Base-by-base conservation (phyloP, 176 grass and related monocot genomes). In the Carex cristatella region DNA sequence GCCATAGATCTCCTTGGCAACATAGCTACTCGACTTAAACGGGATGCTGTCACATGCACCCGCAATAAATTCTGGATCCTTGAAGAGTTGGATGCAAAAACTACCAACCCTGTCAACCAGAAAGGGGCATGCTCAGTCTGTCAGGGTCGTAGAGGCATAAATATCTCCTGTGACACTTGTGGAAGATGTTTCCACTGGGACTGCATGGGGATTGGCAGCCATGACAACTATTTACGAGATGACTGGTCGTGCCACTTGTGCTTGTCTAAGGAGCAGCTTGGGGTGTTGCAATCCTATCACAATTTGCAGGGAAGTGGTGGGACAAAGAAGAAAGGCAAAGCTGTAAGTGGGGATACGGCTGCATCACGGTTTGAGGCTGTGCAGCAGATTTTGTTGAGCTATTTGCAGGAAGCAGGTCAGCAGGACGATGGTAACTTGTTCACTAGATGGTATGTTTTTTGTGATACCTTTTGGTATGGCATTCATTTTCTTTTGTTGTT, bases 1-100 rank as follows among this genome's bases (percentile, higher is more conserved):
- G 97, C 97, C 86, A 95, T 99, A 88, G 97, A 99, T 55, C 87
- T 99, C 88, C 90, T 99, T 63, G 97, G 97, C 80, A 87, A 85
- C 80, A 93, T 99, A 86, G 97, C 97, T 85, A 88, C 97, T 83
- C 91, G 93, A 83, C 85, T 99, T 57, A 99, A 99, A 89, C 91
- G 88, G 27, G 97, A 96, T 89, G 88, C 93, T 81, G 90, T 91
- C 16, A 88, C 56, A 81, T 89, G 83, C 88, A 92, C 86, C 79
- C 79, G 72, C 51, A 87, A 99, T 84, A 94, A 85, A 68, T 90
- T 92, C 83, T 99, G 97, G 97, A 90, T 99, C 92, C 84, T 99
- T 72, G 83, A 96, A 87, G 91, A 90, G 65, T 85, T 96, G 76
- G 90, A 83, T 87, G 61, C 58, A 67, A 86, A 87, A 73, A 65